Evolutionary conservation across 2,329 filamentous ascomycete species (phyloP), one percentile per base, ranked within the genome.

Genomic region (Herpotrichia juniperi): DNA sequence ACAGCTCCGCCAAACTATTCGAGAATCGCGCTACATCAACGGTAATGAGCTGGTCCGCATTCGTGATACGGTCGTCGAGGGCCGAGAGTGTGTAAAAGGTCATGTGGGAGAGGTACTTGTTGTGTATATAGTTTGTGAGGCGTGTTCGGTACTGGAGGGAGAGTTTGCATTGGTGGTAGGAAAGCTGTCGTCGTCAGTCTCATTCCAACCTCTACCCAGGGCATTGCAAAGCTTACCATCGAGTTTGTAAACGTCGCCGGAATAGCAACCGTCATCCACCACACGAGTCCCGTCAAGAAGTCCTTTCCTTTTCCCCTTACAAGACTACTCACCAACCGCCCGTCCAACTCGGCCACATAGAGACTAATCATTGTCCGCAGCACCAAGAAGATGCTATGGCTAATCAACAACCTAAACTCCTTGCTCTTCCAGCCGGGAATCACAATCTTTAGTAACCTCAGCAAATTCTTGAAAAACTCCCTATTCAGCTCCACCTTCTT

Each of bases 221-320:
- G 6, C 10, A 40, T 40, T 12, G 12, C 10, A n/a, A 6, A 16
- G 72, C 84, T 74, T 75, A 94, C 90, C 94, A 99, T 99, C 0
- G 93, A 97, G 75, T 99, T 99, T 34, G 94, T 99, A 72, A 97
- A 97, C 0, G 94, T 97, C 1, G 94, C 94, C 9, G 94, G 94
- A 14, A 99, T 83, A 22, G 94, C 93, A 60, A 99, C 94, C 49
- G 93, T 74, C 94, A 99, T 99, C 94, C 94, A 99, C 92, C 93
- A 97, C 5, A 96, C 84, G 63, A 99, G 87, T 0, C 91, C 87
- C 62, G 87, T 87, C 64, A 97, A 70, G 62, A 99, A 99, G 60
- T 96, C 92, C 73, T 86, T 90, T 14, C 93, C 94, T 61, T 88
- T 94, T 1, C 94, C 94, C 74, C 92, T 88, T 40, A 99, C 93